These are phyloP conservation scores for Holtermanniella nyarrowii DNA, from an alignment of 768 basidiomycete genomes.

Conservation along the genomic window DNA sequence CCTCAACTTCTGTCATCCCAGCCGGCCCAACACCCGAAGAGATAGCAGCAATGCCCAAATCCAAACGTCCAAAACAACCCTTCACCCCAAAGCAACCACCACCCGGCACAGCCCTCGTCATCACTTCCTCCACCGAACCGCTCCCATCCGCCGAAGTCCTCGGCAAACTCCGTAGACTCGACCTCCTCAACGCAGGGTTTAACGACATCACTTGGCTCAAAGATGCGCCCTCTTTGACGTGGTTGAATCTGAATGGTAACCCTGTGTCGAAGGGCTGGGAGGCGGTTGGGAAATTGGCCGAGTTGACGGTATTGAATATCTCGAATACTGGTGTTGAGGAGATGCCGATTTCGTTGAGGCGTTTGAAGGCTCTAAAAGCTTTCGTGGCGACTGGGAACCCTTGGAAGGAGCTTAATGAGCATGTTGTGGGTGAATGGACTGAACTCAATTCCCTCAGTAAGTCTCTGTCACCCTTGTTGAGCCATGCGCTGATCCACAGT, in stretches of 20 bases:
- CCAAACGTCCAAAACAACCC: not conserved
- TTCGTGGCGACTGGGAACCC: constrained; percentile 31
- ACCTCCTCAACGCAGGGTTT: not conserved
- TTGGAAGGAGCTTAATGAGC: constrained; percentile 21
- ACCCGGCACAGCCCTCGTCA: not conserved
- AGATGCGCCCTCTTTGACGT: constrained; percentile 9
- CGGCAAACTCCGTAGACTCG: not conserved
- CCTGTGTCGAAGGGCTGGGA: constrained; percentile 23
- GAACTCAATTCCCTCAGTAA: constrained; percentile 34
- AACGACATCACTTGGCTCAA: not conserved
- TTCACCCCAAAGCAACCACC: not conserved
- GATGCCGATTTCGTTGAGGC: constrained; percentile 10
- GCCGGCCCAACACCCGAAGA: too few relatives aligned
- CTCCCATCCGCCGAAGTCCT: not conserved
- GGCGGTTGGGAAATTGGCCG: constrained; percentile 21
- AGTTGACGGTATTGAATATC: constrained; percentile 29
- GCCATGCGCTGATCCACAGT: constrained; percentile 11
- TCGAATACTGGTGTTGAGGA: constrained; percentile 16
- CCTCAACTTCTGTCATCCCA: too few relatives aligned
- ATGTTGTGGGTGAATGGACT: constrained; percentile 20
- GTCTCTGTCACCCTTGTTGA: constrained; percentile 4
- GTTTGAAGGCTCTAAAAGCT: constrained; percentile 24
- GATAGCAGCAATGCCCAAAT: too few relatives aligned
- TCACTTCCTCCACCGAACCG: not conserved
- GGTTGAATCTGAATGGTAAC: constrained; percentile 29